Conservation (phyloP, 164 flowering plant species). For the Dillenia turbinata region DNA sequence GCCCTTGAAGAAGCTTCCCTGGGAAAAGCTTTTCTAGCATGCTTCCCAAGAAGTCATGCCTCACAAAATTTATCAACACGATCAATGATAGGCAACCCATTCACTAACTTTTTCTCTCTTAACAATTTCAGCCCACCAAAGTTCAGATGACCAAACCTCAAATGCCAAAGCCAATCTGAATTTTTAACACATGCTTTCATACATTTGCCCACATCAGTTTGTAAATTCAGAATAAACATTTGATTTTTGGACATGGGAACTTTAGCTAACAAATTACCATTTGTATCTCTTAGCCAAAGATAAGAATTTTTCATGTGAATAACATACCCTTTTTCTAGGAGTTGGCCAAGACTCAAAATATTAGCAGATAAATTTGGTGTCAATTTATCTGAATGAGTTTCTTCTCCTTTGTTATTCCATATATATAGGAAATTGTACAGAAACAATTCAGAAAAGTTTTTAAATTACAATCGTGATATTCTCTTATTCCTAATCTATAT, state of each 20-base stretch:
- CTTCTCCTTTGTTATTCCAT: too few relatives aligned
- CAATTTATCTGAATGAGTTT: too few relatives aligned
- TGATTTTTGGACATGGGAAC: neutral
- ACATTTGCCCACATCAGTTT: neutral
- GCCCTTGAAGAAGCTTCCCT: slow-evolving; percentile 1
- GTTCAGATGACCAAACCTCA: neutral
- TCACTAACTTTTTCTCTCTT: neutral
- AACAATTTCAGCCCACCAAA: slow-evolving; percentile 1
- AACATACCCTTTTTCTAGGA: slow-evolving; percentile 1
- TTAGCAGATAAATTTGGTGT: neutral
- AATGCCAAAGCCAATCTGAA: slow-evolving; percentile 1
- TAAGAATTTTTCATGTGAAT: neutral
- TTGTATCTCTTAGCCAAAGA: neutral
- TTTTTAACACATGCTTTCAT: neutral
- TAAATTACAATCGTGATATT: too few relatives aligned
- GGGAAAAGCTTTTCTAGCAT: slow-evolving; percentile 1
- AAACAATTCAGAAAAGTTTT: too few relatives aligned
- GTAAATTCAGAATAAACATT: neutral
- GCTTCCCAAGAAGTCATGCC: slow-evolving; percentile 1
- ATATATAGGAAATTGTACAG: too few relatives aligned
- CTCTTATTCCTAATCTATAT: too few relatives aligned
- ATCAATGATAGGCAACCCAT: neutral
- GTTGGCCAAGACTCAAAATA: slow-evolving; percentile 1
- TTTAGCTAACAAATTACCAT: neutral
- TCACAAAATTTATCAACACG: neutral